These are phyloP conservation scores for Cinnamomum chago DNA, from an alignment of 164 flowering plant genomes.

Conservation along the genomic window DNA sequence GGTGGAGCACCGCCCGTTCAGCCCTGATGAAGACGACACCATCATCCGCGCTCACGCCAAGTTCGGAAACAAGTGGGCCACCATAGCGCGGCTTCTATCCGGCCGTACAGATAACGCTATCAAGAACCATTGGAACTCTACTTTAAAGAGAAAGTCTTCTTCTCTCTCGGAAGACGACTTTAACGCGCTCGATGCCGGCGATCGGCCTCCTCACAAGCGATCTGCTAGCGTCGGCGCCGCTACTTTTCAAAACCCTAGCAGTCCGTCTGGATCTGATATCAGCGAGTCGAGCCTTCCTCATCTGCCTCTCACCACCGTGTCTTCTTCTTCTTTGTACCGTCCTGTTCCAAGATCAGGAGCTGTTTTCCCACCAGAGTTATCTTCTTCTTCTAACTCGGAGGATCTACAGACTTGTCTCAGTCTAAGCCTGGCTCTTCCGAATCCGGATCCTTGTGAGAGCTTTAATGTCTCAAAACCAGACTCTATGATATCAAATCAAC, in stretches of 20 bases:
- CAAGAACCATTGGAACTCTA: conserved; percentile 94
- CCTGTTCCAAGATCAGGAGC: conserved; percentile 8
- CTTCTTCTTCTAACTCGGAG: conserved; percentile 2
- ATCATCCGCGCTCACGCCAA: conserved; percentile 68
- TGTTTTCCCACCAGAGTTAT: not conserved
- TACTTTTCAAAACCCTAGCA: conserved; percentile 38
- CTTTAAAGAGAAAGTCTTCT: conserved; percentile 70
- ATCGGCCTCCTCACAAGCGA: conserved; percentile 30
- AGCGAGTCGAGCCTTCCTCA: conserved; percentile 55
- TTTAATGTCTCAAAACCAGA: conserved; percentile 20
- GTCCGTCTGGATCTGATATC: conserved; percentile 74
- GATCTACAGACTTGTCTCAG: conserved; percentile 52
- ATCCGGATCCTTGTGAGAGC: conserved; percentile 22
- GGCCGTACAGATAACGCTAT: conserved; percentile 98
- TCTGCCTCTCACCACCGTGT: not conserved
- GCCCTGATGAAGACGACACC: conserved; percentile 71
- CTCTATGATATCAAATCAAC: not conserved
- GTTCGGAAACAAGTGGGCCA: conserved; percentile 91
- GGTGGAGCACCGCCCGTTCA: conserved; percentile 75
- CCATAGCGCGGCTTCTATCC: conserved; percentile 66
- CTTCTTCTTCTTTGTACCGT: conserved; percentile 5
- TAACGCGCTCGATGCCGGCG: not conserved
- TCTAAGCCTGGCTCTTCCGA: conserved; percentile 48
- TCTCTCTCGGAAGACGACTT: conserved; percentile 10
- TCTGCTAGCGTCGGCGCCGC: conserved; percentile 37